Conservation (phyloP, 352 stramenopile species). For the Salisapilia sapeloensis region DNA sequence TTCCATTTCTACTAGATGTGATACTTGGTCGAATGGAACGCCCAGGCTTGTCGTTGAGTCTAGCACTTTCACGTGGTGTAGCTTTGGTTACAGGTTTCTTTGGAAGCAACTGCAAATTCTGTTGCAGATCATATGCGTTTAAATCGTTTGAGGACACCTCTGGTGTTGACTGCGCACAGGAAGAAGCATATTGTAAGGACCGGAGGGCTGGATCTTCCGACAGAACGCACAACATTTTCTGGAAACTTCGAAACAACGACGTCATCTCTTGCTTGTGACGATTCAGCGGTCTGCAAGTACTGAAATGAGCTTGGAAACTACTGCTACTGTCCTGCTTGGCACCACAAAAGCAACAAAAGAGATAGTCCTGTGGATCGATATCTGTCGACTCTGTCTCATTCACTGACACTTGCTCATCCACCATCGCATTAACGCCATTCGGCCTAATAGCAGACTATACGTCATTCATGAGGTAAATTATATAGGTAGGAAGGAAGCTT, state of each 20-base stretch:
- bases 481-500: slow-evolving; percentile 3
- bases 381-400: too few relatives aligned
- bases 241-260: slow-evolving; percentile 38
- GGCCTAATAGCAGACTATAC: too few relatives aligned
- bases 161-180: slow-evolving; percentile 32
- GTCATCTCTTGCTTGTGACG: slow-evolving; percentile 42
- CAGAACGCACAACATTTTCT: slow-evolving; percentile 37
- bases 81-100: slow-evolving; percentile 3
- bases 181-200: slow-evolving; percentile 53
- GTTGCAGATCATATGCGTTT: slow-evolving; percentile 1
- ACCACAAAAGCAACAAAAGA: slow-evolving; percentile 73
- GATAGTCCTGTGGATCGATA: slow-evolving; percentile 14
- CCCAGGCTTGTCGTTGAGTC: not conserved
- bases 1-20: not conserved
- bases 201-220: slow-evolving; percentile 44
- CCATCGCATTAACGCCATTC: too few relatives aligned
- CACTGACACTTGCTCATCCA: too few relatives aligned
- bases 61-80: not conserved
- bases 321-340: slow-evolving; percentile 11
- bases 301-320: slow-evolving; percentile 23
- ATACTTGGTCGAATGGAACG: not conserved
- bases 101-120: slow-evolving; percentile 9
- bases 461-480: too few relatives aligned
- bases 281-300: slow-evolving; percentile 18
- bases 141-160: slow-evolving; percentile 6